phyloP scores from a whole-genome alignment of 106 monocot genomes.

The Allium fistulosum region DNA sequence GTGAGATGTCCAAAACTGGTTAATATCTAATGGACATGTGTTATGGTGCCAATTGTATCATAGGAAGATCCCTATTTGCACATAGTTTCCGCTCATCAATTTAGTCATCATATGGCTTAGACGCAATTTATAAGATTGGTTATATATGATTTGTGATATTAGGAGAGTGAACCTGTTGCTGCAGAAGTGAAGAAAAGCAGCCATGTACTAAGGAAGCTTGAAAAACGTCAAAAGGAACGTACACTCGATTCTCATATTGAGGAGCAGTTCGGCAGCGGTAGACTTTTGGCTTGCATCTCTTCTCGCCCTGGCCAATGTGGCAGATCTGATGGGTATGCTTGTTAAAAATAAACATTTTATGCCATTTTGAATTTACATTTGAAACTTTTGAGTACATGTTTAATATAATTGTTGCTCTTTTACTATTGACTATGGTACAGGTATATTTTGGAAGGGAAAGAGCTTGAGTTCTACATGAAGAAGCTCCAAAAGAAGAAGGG shows the following conservation, averaged over 20 bases:
- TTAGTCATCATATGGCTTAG: too few species aligned
- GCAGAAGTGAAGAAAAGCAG: slow-evolving; percentile 23
- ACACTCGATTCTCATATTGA: slow-evolving; percentile 43
- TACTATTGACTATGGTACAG: neutral
- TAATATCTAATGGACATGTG: too few species aligned
- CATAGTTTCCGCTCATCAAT: too few species aligned
- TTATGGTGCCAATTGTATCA: too few species aligned
- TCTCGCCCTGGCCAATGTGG: slow-evolving; percentile 48
- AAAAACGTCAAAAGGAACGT: slow-evolving; percentile 35
- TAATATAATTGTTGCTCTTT: too few species aligned
- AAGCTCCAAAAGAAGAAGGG: slow-evolving; percentile 28
- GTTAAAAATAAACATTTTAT: too few species aligned
- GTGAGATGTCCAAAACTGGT: too few species aligned
- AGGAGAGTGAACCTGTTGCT: slow-evolving; percentile 26
- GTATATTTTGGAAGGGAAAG: slow-evolving; percentile 20
- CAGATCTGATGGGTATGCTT: slow-evolving; percentile 16
- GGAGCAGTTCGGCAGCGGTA: slow-evolving; percentile 44
- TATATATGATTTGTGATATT: neutral
- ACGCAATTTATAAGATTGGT: too few species aligned
- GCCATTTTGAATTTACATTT: too few species aligned
- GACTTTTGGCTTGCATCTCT: slow-evolving; percentile 36
- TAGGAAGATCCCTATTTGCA: too few species aligned
- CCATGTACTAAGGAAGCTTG: slow-evolving; percentile 33
- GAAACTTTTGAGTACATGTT: too few species aligned
- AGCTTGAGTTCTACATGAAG: slow-evolving; percentile 28